Evolutionary conservation across 2,329 filamentous ascomycete genomes (phyloP), one percentile per base, ranked within the genome.

Genomic region (Ophiostoma australiae): DNA sequence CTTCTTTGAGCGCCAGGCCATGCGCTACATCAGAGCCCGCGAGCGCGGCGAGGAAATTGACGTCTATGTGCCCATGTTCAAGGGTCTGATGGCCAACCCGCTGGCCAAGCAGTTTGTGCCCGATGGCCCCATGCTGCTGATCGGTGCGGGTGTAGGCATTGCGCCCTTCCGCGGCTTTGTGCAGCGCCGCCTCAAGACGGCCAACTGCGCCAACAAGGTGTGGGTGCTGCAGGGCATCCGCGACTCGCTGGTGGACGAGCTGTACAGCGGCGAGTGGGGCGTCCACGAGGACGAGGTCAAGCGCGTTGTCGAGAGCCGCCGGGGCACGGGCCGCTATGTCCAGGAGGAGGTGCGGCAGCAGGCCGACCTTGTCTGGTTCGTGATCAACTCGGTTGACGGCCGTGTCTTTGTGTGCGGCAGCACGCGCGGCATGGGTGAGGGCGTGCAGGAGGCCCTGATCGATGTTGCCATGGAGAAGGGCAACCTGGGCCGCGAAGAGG

Each of bases 161-260:
- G 95, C 95, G 13, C 95, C 95, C 0, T 99, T 99, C 89, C 90
- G 95, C 68, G 95, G 95, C 72, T 99, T 99, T 79, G 96, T 99
- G 65, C 92, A 98, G 82, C 92, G 96, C 72, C 88, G 94, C 15
- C 85, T 97, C 71, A 94, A 94, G 85, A 95, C 93, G 73, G 94
- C 94, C 77, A 97, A 96, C 81, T 97, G 94, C 78, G 93, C 93
- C 74, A 97, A 97, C 84, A 97, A 97, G 82, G 94, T 97, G 76
- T 97, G 94, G 94, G 92, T 97, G 66, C 87, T 97, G 65, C 94
- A 97, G 81, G 94, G 94, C 55, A 89, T 97, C 66, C 91, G 94
- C n/a, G 95, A 99, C 81, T 93, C 91, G 35, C 87, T 97, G 61
- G 88, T 98, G 31, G 95, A 99, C 77, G 95, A 99, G 81, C 89